phyloP scores from a whole-genome alignment of 768 basidiomycete genomes.

The Russula olivacea region DNA sequence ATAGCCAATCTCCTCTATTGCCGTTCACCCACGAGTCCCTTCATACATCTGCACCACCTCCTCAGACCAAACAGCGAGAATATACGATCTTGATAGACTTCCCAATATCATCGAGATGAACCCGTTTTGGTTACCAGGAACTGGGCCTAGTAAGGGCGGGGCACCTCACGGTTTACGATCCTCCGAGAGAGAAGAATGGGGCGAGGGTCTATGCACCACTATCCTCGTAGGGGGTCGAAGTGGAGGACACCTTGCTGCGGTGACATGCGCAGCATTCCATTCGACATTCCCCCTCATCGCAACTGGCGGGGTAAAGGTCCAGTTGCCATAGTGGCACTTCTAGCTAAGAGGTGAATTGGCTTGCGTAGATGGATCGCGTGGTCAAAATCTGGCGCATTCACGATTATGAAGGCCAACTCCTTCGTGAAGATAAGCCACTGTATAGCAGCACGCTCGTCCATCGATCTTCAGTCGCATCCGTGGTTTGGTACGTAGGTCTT shows the following conservation, averaged over 20 bases:
- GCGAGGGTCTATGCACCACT: constrained; percentile 51
- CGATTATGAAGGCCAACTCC: constrained; percentile 35
- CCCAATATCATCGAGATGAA: constrained; percentile 38
- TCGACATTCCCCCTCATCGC: constrained; percentile 57
- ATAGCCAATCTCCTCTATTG: constrained; percentile 61
- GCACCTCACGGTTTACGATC: constrained; percentile 64
- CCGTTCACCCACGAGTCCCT: constrained; percentile 53
- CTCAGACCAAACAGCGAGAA: constrained; percentile 59
- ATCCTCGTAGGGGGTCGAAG: constrained; percentile 65
- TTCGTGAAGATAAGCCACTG: constrained; percentile 68
- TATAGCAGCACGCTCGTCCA: constrained; percentile 66
- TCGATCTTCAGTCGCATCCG: constrained; percentile 55
- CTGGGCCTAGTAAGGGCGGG: constrained; percentile 49
- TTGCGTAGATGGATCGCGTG: constrained; percentile 55
- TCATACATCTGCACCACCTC: constrained; percentile 68
- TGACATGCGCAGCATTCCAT: constrained; percentile 67
- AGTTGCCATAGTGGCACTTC: background rate
- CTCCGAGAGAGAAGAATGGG: constrained; percentile 54
- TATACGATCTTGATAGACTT: constrained; percentile 52
- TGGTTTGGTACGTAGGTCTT: constrained; percentile 47
- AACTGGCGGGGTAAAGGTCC: constrained; percentile 61
- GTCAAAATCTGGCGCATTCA: constrained; percentile 73
- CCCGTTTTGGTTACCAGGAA: constrained; percentile 53
- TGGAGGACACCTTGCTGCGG: constrained; percentile 67
- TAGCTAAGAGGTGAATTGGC: constrained; percentile 10